These are phyloP conservation scores for Neonectria sp. DNA, from an alignment of 2,329 filamentous ascomycete species.

Conservation along the genomic window DNA sequence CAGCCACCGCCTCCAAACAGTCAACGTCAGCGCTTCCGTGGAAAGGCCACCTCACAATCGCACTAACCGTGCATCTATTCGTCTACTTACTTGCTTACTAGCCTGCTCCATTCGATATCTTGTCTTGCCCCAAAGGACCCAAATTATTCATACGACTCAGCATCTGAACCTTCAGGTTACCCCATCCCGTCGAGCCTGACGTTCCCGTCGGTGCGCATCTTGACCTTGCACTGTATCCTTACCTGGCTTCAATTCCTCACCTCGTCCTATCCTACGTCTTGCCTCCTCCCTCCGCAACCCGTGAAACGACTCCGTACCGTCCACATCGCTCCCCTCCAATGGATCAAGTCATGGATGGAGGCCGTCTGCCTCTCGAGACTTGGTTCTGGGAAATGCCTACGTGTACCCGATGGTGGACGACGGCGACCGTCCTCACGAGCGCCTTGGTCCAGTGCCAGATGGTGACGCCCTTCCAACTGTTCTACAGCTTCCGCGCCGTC, in stretches of 20 bases:
- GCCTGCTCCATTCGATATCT: slow-evolving; percentile 12
- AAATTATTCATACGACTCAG: neutral
- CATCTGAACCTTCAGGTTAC: neutral
- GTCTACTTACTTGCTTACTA: neutral
- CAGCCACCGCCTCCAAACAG: slow-evolving; percentile 19
- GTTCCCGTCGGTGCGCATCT: neutral
- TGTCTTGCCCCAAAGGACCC: neutral
- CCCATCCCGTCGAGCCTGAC: neutral
- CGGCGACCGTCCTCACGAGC: slow-evolving; percentile 89
- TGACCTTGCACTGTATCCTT: neutral
- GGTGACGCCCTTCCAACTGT: slow-evolving; percentile 93
- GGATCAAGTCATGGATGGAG: slow-evolving; percentile 74
- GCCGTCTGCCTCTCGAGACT: slow-evolving; percentile 86
- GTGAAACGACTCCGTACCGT: neutral
- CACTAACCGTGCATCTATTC: slow-evolving; percentile 6
- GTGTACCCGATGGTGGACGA: slow-evolving; percentile 97
- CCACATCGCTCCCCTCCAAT: slow-evolving; percentile 51
- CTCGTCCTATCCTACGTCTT: slow-evolving; percentile 5
- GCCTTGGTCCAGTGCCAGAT: slow-evolving; percentile 94
- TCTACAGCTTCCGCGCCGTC: slow-evolving; percentile 95
- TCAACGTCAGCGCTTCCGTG: slow-evolving; percentile 19
- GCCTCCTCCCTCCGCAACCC: slow-evolving; percentile 13
- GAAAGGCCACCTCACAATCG: slow-evolving; percentile 31
- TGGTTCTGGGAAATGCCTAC: slow-evolving; percentile 99
- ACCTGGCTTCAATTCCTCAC: slow-evolving; percentile 9